Evolutionary conservation across 805 yeast species (phyloP), one percentile per base, ranked within the genome.

Genomic region (Ogataea nonfermentans): DNA sequence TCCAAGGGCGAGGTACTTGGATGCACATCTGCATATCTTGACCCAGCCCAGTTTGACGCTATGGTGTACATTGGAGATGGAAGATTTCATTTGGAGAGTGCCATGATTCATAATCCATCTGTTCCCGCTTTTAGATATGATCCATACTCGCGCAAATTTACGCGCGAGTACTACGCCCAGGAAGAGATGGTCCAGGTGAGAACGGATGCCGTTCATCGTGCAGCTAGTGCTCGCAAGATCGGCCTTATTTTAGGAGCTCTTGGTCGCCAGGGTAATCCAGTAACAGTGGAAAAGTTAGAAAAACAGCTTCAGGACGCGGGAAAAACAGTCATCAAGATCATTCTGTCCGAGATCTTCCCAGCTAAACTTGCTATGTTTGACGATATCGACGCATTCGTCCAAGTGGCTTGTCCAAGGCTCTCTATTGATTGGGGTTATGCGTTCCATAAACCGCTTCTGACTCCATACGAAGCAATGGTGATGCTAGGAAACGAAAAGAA

Each of bases 361-460:
- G 84, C 79, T 37, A 93, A 93, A 53, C 67, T 93, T 25, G 82
- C 96, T 9, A 83, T 85, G 81, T 93, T 93, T 63, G 90, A 87
- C 53, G 93, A 87, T 54, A 78, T 91, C 12, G 99, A 93, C 62
- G 95, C 90, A 2, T 93, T 93, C 71, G 85, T 93, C 10, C 99
- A 93, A 63, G 95, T 93, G 3, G 99, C 99, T 0, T 93, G 99
- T 59, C 99, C 99, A 0, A 71, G 99, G 54, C 67, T 93, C 32
- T 87, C 96, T 2, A 91, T 93, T 29, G 99, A 93, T 61, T 93
- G 99, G 99, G 99, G 99, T 0, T 93, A 93, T 61, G 99, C 99
- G 0, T 93, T 93, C 57, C 79, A 80, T 43, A 85, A 84, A 56
- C 99, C 99, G 0, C 66, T 93, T 29, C 65, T 93, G 42, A 91